Percentiles rank a stretch among this genome's conserved stretches.
Conservation (phyloP, 108 stramenopile species). For the Craspedostauros australis region DNA sequence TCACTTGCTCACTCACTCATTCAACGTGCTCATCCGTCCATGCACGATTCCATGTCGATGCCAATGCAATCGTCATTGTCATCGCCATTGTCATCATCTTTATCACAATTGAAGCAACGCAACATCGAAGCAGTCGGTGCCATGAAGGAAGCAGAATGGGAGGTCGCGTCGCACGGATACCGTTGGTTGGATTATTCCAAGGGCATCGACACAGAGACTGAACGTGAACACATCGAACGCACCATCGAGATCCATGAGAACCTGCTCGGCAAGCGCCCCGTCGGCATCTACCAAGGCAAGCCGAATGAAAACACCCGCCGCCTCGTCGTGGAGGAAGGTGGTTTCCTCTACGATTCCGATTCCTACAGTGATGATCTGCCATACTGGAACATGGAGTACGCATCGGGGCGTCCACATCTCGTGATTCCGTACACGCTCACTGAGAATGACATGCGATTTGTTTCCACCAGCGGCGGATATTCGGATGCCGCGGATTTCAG, state of each 20-base stretch:
- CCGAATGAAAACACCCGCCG: constrained; percentile 71
- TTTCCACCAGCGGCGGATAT: constrained; percentile 79
- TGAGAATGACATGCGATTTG: constrained; percentile 94
- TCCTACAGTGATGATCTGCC: constrained; percentile 91
- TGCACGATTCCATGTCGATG: no score
- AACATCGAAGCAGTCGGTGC: constrained; percentile 74
- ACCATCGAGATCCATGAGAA: constrained; percentile 83
- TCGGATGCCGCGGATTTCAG: constrained; percentile 73
- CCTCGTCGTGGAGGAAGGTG: constrained; percentile 86
- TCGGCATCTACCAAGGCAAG: constrained; percentile 94
- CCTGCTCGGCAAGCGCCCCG: constrained; percentile 76
- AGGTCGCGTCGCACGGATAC: constrained; percentile 88
- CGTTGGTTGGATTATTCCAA: constrained; percentile 91
- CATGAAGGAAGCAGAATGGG: constrained; percentile 84
- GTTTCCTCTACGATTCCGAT: constrained; percentile 91
- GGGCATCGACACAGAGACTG: constrained; percentile 71
- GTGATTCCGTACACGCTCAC: constrained; percentile 91
- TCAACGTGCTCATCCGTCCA: no score
- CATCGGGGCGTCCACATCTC: constrained; percentile 62
- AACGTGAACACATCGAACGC: constrained; percentile 84
- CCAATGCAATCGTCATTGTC: no score
- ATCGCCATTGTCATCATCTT: no score
- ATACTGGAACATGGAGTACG: constrained; percentile 82
- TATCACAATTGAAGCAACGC: no score
- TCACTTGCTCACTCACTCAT: no score